Evolutionary conservation across 495 filamentous ascomycete genomes (phyloP), one percentile per base, ranked within the genome.

Genomic region (Aspergillus cristatus): DNA sequence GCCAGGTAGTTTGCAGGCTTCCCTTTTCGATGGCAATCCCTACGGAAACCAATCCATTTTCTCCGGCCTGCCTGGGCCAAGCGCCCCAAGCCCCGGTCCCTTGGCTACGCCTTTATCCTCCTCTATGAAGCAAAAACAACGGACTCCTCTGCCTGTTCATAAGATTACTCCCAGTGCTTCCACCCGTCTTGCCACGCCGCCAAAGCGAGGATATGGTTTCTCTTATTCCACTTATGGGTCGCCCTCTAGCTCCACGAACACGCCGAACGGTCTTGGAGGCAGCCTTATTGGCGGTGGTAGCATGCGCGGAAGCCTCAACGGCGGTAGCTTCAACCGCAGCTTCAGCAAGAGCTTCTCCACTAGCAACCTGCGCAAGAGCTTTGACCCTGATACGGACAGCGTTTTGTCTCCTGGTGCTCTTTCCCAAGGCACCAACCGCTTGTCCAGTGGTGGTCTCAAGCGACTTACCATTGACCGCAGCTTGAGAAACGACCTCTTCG

Each of bases 221-320:
- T 83, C 81, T 6, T 94, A 93, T 57, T 93, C 86, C 38, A 85
- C 78, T 17, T 94, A 91, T 49, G 84, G 82, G 17, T 87, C 82
- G 7, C 87, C 88, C 3, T 73, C 74, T 25, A 89, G 81, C 56
- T 72, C 74, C 11, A 73, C 70, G 13, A 82, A 80, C 58, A 85
- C 86, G 24, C 78, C 82, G 14, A 75, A 75, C 20, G 72, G 74
- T 2, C 63, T 81, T 22, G 72, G 76, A 33, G 74, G 71, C 53
- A 82, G 78, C 45, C 61, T 89, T 11, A 53, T 86, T n/a, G 73
- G 73, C 18, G 72, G 79, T 18, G 82, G 43, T 28, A 50, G 58
- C 34, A 40, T 66, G 25, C 58, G 60, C 34, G 57, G 55, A 15
- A 68, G 57, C 38, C 29, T 63, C 28, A 57, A 45, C 7, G 80